A percentile compares a stretch with the other conserved stretches of the same genome.
These are phyloP conservation scores for Penicillium samsonianum DNA, from an alignment of 495 filamentous ascomycete genomes.

Conservation along the genomic window DNA sequence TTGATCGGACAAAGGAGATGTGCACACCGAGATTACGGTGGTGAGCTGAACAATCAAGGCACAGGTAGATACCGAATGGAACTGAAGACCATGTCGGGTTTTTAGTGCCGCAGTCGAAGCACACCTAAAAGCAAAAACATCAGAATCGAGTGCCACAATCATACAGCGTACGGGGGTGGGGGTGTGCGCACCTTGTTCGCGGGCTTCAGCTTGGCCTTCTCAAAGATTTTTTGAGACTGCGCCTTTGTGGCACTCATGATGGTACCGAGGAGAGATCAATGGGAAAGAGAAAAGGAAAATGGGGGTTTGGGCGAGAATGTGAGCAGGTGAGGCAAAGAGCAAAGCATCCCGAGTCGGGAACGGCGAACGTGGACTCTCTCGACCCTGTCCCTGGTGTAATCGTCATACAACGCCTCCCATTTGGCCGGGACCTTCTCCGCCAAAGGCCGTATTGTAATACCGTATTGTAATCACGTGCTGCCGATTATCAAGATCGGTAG, in stretches of 20 bases:
- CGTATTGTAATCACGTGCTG: slow-evolving; percentile 20
- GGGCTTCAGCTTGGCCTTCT: slow-evolving; percentile 90
- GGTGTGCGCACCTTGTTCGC: slow-evolving; percentile 79
- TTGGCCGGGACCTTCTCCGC: background rate
- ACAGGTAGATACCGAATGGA: slow-evolving; percentile 95
- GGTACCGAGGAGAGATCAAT: slow-evolving; percentile 17
- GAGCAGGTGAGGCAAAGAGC: slow-evolving; percentile 22
- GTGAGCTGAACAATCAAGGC: slow-evolving; percentile 92
- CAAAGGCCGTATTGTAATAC: slow-evolving; percentile 15
- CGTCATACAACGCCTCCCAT: slow-evolving; percentile 7
- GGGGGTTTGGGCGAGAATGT: slow-evolving; percentile 8
- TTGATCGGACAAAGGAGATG: slow-evolving; percentile 97
- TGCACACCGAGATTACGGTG: slow-evolving; percentile 91
- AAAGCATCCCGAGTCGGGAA: slow-evolving; percentile 23
- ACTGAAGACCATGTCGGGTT: slow-evolving; percentile 99
- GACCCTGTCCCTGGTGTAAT: slow-evolving; percentile 18
- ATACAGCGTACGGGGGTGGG: slow-evolving; percentile 23
- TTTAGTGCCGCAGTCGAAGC: slow-evolving; percentile 95
- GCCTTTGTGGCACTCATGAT: slow-evolving; percentile 89
- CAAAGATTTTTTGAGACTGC: slow-evolving; percentile 94
- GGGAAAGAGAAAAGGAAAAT: slow-evolving; percentile 11
- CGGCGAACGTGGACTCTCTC: slow-evolving; percentile 35
- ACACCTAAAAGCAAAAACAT: slow-evolving; percentile 61
- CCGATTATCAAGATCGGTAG: slow-evolving; percentile 12
- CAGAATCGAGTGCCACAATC: slow-evolving; percentile 20